Conservation (phyloP, 2,329 filamentous ascomycete genomes). For the Blastomyces gilchristii region DNA sequence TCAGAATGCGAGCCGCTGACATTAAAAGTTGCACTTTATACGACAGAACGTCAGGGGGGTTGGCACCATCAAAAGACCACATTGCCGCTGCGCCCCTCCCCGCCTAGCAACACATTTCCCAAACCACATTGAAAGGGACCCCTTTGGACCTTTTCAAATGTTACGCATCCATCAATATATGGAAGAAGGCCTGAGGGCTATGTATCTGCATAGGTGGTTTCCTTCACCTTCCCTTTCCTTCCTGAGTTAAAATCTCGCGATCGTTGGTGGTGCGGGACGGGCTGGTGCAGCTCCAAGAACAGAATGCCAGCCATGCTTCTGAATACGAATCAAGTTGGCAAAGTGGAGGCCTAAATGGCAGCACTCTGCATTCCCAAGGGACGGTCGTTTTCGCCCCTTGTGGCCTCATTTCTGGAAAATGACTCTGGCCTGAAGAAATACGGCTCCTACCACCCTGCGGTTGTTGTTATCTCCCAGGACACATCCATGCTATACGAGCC, state of each 20-base stretch:
- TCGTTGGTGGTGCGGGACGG: no score
- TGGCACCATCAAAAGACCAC: no score
- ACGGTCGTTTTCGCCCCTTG: not conserved
- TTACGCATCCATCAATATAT: not conserved
- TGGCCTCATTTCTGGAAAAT: not conserved
- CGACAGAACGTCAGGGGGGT: no score
- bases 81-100: no score
- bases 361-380: no score
- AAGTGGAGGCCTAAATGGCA: not conserved
- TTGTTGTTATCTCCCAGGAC: not conserved
- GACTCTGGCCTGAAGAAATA: not conserved
- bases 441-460: not conserved
- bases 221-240: no score
- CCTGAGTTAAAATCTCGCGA: no score
- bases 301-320: no score
- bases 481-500: not conserved
- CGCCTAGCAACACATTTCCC: not conserved
- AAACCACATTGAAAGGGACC: not conserved
- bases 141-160: not conserved
- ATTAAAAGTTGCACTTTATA: no score
- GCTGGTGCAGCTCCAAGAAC: no score
- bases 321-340: not conserved
- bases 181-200: not conserved
- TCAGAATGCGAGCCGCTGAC: not conserved
- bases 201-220: not conserved